Base-by-base conservation (phyloP, 192 early-diverging fungal species). In the Linnemannia exigua region DNA sequence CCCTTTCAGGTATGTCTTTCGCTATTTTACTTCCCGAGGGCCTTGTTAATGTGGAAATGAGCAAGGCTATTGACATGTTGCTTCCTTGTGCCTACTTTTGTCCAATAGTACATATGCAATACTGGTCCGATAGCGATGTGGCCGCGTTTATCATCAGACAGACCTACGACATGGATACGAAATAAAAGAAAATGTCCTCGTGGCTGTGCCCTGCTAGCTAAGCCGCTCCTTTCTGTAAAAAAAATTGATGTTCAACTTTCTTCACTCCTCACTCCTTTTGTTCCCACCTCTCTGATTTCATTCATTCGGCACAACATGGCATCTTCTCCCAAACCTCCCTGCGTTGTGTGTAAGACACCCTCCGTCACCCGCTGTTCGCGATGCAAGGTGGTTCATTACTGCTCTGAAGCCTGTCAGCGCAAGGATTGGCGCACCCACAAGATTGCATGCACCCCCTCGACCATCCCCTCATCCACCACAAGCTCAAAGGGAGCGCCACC, bases 61-160 rank as follows among this genome's bases (percentile, higher is more conserved):
- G n/a, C 63, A 66, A 68, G 19, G 16, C 5, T 66, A 33, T 14
- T 72, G 12, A 72, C 48, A 6, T 73, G 16, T 28, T 22, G 47
- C 1, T 66, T 67, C 15, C 41, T 44, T 61, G 16, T 33, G 12
- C 46, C 44, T 36, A 36, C 25, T 11, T 22, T 47, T 51, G 11
- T 28, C 35, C 14, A 44, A 46, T 79, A 74, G 86, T 85, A 22
- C 88, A 89, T 58, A 76, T 89, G 75, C 80, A 82, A 47, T 89
- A 89, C 68, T 89, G 89, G 86, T 75, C 84, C 3, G 94, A 95
- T 80, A 80, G 80, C 25, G 93, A 95, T 76, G 88, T 90, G 14
- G 89, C 92, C 22, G 76, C 89, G 28, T 95, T 95, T 73, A 91
- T 95, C 33, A 81, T 95, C 22, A 82, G 87, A 22, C 93, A 95